Evolutionary conservation across 2,329 filamentous ascomycete species (phyloP), one percentile per base, ranked within the genome.

Genomic region (Tolypocladium inflatum): DNA sequence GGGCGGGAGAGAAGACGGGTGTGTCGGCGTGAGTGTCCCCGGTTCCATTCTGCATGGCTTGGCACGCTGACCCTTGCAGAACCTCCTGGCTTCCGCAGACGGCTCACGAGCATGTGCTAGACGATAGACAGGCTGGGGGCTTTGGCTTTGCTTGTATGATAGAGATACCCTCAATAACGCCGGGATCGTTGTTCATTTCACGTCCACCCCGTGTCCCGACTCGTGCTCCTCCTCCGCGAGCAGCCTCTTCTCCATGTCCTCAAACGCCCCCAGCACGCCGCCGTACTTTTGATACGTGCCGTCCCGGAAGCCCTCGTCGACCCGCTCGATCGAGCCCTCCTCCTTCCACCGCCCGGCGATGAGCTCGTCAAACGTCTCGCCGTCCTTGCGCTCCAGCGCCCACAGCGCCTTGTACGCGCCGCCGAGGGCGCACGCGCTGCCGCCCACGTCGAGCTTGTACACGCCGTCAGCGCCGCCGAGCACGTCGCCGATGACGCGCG

Each of bases 381-480:
- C 80, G 2, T 75, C 71, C 30, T 73, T 72, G 54, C 89, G 78
- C 77, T 94, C 91, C 57, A 91, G 78, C 1, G 89, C 91, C 94
- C 94, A 99, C 0, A 96, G 86, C 17, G 94, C 93, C 76, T 97
- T 97, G 75, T 97, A 97, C 33, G 93, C 93, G 8, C 91, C 91
- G 17, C 94, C 94, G 17, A 97, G 76, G 13, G 93, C 94, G 74
- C 94, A 99, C 3, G 94, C 93, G 74, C 96, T 97, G 33, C 92
- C 91, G 33, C 94, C 93, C 6, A 97, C 91, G 69, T 97, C 92
- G 17, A 99, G 84, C 73, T 88, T 89, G 76, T 91, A 99, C 33
- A 97, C 90, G 30, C 94, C 94, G 62, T 97, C 94, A 2, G 81
- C 82, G 39, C 90, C 90, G 56, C 94, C 94, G 2, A 99, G 83